Percentiles rank a stretch among this genome's conserved stretches.
phyloP scores from a whole-genome alignment of 2,329 filamentous ascomycete species.

The Talaromyces sp. region DNA sequence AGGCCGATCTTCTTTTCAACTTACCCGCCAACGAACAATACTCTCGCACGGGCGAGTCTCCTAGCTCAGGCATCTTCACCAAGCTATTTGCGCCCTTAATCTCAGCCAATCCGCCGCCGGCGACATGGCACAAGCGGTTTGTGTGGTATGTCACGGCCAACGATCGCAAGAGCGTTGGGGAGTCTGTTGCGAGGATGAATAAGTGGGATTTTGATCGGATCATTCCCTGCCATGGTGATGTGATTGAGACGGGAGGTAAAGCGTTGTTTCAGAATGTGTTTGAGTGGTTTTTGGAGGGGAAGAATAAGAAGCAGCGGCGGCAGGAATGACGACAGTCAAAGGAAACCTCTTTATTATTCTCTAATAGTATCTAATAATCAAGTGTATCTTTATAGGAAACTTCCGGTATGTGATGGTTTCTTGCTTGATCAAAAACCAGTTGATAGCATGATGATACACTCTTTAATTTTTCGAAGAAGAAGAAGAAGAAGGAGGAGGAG shows the following conservation, averaged over 20 bases:
- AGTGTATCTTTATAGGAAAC: no score
- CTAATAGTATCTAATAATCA: no score
- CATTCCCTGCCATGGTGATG: constrained; percentile 91
- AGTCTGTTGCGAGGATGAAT: constrained; percentile 66
- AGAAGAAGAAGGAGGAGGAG: not conserved
- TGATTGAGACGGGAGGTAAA: constrained; percentile 73
- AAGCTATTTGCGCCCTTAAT: constrained; percentile 58
- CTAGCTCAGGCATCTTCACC: constrained; percentile 57
- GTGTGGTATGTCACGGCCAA: constrained; percentile 68
- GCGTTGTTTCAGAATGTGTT: constrained; percentile 73
- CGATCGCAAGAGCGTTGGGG: constrained; percentile 66
- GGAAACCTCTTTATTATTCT: no score
- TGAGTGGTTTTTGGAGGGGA: constrained; percentile 69
- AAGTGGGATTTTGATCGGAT: constrained; percentile 81
- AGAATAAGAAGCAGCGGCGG: not conserved
- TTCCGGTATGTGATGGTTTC: no score
- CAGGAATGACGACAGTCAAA: not conserved
- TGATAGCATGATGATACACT: not conserved
- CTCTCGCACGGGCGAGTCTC: constrained; percentile 52
- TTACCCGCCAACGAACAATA: constrained; percentile 85
- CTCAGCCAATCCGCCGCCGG: constrained; percentile 50
- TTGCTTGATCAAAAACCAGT: not conserved
- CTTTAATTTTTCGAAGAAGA: not conserved
- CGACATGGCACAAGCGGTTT: constrained; percentile 75
- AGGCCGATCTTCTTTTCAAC: constrained; percentile 92